Evolutionary conservation across 2,329 filamentous ascomycete species (phyloP), one percentile per base, ranked within the genome.

Genomic region (Talaromyces sp.): DNA sequence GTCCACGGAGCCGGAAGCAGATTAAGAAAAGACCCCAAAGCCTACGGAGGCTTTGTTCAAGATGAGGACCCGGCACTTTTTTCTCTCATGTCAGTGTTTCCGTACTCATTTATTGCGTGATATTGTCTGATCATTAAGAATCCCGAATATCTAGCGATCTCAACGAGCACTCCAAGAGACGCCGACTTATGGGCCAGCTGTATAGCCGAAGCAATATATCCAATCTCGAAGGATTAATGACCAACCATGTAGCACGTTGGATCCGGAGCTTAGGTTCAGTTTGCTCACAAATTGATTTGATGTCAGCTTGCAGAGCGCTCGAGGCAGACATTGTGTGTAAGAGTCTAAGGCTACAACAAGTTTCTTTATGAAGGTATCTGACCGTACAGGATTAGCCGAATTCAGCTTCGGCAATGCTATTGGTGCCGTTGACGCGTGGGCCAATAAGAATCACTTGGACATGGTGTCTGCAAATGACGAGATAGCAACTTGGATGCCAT

Each of bases 301-400:
- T 52, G 8, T 23, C 58, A 5, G 37, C 58, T 4, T 60, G 58
- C 39, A 8, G 58, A 40, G 58, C 58, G 14, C 6, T 60, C 2
- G 58, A 60, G 21, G 31, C 31, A 28, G 58, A 60, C 23, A 60
- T 60, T 31, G 58, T 60, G 21, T 52, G 58, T 60, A 39, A 40
- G 57, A 16, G 37, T 37, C 35, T 16, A 5, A 54, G 12, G 37
- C 37, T 39, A 4, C 3, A 1, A 4, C 16, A 14, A 1, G 9
- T 39, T 39, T 39, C 14, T 16, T 39, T 39, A 14, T n/a, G n/a
- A n/a, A n/a, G n/a, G n/a, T n/a, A n/a, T n/a, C n/a, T n/a, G n/a
- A n/a, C n/a, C n/a, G n/a, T n/a, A n/a, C n/a, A n/a, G n/a, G n/a
- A n/a, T n/a, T 42, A 60, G 44, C 46, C 14, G 31, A 21, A 23